A percentile compares a stretch with the other conserved stretches of the same genome.
Conservation (phyloP, 2,329 filamentous ascomycete species). For the Trichophyton equinum region DNA sequence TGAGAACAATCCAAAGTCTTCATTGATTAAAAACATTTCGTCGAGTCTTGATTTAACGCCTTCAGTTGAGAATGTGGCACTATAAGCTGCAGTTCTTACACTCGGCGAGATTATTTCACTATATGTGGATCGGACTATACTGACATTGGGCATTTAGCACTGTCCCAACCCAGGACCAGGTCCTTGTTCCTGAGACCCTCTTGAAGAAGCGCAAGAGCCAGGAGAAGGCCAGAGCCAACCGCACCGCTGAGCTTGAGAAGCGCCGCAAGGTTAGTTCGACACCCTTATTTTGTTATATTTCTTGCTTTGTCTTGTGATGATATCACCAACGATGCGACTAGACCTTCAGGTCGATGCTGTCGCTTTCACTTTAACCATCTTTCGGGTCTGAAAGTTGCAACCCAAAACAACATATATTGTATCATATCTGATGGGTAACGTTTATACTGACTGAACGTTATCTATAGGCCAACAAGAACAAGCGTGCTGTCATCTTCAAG, state of each 20-base stretch:
- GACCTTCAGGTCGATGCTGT: conserved; percentile 88
- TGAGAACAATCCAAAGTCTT: conserved; percentile 26
- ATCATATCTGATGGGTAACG: neutral
- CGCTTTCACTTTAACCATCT: conserved; percentile 42
- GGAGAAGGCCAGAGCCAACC: conserved; percentile 95
- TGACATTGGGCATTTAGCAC: conserved; percentile 52
- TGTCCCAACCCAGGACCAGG: conserved; percentile 87
- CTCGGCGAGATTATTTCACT: conserved; percentile 61
- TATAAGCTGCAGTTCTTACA: conserved; percentile 80
- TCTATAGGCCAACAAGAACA: conserved; percentile 87
- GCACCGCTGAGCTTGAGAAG: conserved; percentile 65
- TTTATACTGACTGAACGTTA: conserved; percentile 4
- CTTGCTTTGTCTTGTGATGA: conserved; percentile 56
- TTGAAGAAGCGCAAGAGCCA: conserved; percentile 99
- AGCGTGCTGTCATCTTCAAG: conserved; percentile 98
- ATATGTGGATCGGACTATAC: conserved; percentile 67
- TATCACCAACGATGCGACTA: conserved; percentile 82
- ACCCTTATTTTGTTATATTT: conserved; percentile 1
- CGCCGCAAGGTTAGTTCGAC: conserved; percentile 67
- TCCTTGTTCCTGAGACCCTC: conserved; percentile 97
- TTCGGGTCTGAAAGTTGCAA: conserved; percentile 58
- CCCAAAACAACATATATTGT: conserved; percentile 16
- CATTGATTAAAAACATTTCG: conserved; percentile 67
- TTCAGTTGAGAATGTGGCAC: conserved; percentile 79
- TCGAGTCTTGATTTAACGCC: conserved; percentile 58